phyloP scores from a whole-genome alignment of 2,329 filamentous ascomycete species.

The Cercospora janseana region DNA sequence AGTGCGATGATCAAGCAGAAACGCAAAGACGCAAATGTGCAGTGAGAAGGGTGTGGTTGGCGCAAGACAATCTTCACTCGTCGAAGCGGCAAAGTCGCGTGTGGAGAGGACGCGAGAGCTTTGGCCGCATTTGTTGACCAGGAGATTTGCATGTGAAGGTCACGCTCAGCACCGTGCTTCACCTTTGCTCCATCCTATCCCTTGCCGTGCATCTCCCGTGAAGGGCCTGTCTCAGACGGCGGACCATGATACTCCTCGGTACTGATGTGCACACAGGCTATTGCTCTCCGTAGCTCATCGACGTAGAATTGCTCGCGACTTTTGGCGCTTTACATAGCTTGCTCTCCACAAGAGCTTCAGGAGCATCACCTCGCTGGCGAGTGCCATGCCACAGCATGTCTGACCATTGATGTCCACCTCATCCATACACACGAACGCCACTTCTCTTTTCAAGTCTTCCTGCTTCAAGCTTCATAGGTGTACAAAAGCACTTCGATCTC shows the following conservation, averaged over 20 bases:
- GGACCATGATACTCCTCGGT: too few species aligned
- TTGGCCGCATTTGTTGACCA: not conserved
- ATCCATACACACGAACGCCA: too few species aligned
- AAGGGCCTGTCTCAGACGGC: too few species aligned
- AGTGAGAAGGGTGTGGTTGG: not conserved
- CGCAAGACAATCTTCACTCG: not conserved
- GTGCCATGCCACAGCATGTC: too few species aligned
- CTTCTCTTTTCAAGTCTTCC: not conserved
- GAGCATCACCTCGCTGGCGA: too few species aligned
- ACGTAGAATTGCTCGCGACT: not conserved
- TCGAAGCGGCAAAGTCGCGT: not conserved
- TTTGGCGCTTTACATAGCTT: not conserved
- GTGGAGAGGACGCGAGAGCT: not conserved
- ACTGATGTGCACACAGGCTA: too few species aligned
- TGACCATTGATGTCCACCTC: too few species aligned
- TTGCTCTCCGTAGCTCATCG: too few species aligned
- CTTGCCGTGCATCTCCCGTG: not conserved
- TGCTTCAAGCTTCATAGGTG: not conserved
- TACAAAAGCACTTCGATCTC: not conserved
- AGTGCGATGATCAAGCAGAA: too few species aligned
- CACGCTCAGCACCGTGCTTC: not conserved
- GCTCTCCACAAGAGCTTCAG: not conserved
- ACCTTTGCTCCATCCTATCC: not conserved
- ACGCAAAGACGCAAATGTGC: not conserved
- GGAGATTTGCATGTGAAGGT: slow-evolving; percentile 3